A percentile compares a stretch with the other conserved stretches of the same genome.
Conservation (phyloP, 495 filamentous ascomycete genomes). For the Penicillium paxilli region DNA sequence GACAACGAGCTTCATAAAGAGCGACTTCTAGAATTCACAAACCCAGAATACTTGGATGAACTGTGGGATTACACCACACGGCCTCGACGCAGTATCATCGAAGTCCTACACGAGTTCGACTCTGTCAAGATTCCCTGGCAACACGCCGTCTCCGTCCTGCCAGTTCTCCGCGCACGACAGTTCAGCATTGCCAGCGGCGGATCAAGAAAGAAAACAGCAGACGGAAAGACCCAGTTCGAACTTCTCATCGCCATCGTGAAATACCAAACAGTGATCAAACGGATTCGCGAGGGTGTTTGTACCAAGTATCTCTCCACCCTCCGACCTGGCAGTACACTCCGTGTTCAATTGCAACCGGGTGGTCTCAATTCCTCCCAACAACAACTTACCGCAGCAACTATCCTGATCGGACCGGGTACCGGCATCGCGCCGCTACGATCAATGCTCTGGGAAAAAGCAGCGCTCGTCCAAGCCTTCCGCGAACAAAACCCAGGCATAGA, state of each 20-base stretch:
- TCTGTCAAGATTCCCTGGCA: slow-evolving; percentile 78
- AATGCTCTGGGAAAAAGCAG: slow-evolving; percentile 68
- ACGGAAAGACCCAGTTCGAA: slow-evolving; percentile 58
- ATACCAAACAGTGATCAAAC: slow-evolving; percentile 85
- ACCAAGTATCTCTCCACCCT: slow-evolving; percentile 79
- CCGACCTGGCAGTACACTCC: slow-evolving; percentile 52
- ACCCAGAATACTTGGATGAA: slow-evolving; percentile 78
- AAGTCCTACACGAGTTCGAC: slow-evolving; percentile 88
- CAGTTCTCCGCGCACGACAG: slow-evolving; percentile 72
- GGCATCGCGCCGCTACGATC: slow-evolving; percentile 87
- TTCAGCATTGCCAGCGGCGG: slow-evolving; percentile 88
- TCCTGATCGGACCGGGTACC: slow-evolving; percentile 88
- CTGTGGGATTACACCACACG: slow-evolving; percentile 94
- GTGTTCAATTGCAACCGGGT: slow-evolving; percentile 58
- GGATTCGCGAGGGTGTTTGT: slow-evolving; percentile 83
- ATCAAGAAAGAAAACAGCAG: slow-evolving; percentile 36
- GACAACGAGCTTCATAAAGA: slow-evolving; percentile 71
- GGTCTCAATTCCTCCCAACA: slow-evolving; percentile 52
- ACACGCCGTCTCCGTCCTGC: slow-evolving; percentile 68
- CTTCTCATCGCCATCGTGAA: slow-evolving; percentile 89
- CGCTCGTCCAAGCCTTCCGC: slow-evolving; percentile 38
- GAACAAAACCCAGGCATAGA: slow-evolving; percentile 32
- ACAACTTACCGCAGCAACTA: slow-evolving; percentile 55
- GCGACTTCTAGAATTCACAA: slow-evolving; percentile 77
- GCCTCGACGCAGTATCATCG: slow-evolving; percentile 85